Percentiles rank a stretch among this genome's conserved stretches.
phyloP scores from a whole-genome alignment of 768 basidiomycete genomes.

The Hydnomerulius pinastri region DNA sequence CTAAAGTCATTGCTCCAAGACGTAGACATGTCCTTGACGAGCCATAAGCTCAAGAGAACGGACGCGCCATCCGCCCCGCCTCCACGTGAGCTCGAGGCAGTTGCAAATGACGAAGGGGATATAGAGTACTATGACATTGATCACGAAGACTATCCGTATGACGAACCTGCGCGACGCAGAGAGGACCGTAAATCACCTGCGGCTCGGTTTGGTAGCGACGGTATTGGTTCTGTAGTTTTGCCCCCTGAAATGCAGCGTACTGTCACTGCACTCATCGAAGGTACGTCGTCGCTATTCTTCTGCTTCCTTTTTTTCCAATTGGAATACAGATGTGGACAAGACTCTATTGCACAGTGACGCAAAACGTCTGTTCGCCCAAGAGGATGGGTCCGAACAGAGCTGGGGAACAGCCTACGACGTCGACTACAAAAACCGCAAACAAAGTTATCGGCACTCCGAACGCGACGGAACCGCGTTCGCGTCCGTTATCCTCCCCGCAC shows the following conservation, averaged over 20 bases:
- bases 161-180: conserved; percentile 25
- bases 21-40: conserved; percentile 62
- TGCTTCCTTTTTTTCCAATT: conserved; percentile 11
- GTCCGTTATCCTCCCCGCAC: conserved; percentile 80
- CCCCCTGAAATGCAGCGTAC: conserved; percentile 70
- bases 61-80: conserved; percentile 17
- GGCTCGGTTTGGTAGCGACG: conserved; percentile 75
- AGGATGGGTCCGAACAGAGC: conserved; percentile 28
- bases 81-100: conserved; percentile 58
- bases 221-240: conserved; percentile 70
- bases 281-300: conserved; percentile 38
- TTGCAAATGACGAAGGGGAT: conserved; percentile 38
- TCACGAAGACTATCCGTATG: conserved; percentile 32
- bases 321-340: conserved; percentile 61
- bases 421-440: conserved; percentile 60
- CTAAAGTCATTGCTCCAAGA: conserved; percentile 63
- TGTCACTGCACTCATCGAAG: conserved; percentile 66
- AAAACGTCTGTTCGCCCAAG: conserved; percentile 62
- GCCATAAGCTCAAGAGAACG: conserved; percentile 36
- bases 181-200: conserved; percentile 73
- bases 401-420: conserved; percentile 63
- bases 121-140: conserved; percentile 33
- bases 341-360: conserved; percentile 66
- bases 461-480: conserved; percentile 85
- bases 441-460: conserved; percentile 57